Base-by-base conservation (phyloP, 495 filamentous ascomycete species). In the Podospora fimiseda region DNA sequence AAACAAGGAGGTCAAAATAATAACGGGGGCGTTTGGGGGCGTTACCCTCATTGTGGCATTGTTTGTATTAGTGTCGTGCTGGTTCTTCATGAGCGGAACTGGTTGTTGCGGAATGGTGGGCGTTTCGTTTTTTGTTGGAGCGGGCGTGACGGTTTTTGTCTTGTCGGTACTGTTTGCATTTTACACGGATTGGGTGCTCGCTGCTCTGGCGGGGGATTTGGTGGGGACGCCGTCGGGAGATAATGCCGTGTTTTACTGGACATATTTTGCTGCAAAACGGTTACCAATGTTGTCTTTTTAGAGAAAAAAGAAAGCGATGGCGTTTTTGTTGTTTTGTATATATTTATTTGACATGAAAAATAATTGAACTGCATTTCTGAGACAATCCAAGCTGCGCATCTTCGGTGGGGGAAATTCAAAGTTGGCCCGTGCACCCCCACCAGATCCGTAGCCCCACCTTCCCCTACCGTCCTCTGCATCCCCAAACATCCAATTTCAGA, bases 231-330 rank as follows among this genome's bases (percentile, higher is more conserved):
- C 66, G 13, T 54, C 49, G 27, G 7, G 21, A n/a, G 66, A 66
- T 46, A 58, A 58, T 53, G 62, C 60, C 16, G 42, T 51, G 41
- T 58, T 68, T 53, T 70, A 66, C 43, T 70, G 66, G 66, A 50
- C 18, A 9, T 70, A 68, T 52, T 64, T 67, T 55, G 43, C 59
- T 23, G 64, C 64, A 15, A 69, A 69, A 57, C 42, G 66, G 51
- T 49, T 69, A 38, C 64, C 65, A 1, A 57, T 68, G 50, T 58
- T 65, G 18, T 61, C 57, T 19, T 51, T 66, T 40, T 56, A 57
- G 46, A 20, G 15, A 33, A 33, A 33, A 11, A 11, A 33, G 6
- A 11, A 33, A 33, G 27, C 27, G 27, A 33, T 33, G 27, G 27
- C 27, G 27, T 33, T 33, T 33, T 5, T 5, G 6, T 5, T 33